Conservation (phyloP, 169 alveolate species). For the Eimeria brunetti region DNA sequence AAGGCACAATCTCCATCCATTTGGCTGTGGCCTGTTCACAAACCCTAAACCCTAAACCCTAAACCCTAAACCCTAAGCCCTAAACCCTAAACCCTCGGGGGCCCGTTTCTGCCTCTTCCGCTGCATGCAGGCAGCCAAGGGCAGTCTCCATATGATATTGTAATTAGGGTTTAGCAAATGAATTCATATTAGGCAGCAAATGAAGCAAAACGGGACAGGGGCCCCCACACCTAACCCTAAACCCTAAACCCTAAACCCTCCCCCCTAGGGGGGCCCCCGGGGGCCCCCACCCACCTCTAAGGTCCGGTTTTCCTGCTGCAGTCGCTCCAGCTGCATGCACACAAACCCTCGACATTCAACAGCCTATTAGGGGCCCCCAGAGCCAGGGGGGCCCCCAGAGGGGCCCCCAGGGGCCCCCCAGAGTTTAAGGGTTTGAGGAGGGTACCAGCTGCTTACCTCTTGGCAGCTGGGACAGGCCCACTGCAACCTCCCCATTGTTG, state of each 20-base stretch:
- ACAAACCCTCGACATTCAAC: background rate
- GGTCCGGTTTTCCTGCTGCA: background rate
- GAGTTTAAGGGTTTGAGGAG: background rate
- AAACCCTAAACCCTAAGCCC: constrained; percentile 24
- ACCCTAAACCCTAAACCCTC: background rate
- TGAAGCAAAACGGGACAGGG: background rate
- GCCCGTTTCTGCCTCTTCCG: too few species aligned
- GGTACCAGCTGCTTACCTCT: background rate
- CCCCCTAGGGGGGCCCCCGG: background rate
- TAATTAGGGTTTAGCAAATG: too few species aligned
- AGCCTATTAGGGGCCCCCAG: background rate
- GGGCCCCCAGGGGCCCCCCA: background rate
- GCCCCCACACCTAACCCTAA: background rate
- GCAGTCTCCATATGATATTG: background rate
- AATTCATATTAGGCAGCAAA: background rate
- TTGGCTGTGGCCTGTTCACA: background rate
- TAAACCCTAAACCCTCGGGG: background rate
- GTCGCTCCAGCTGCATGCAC: constrained; percentile 28
- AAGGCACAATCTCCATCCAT: constrained; percentile 35
- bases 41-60: constrained; percentile 28
- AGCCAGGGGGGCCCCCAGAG: background rate
- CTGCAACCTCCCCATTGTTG: background rate
- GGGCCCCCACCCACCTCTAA: constrained; percentile 24
- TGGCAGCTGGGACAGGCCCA: background rate
- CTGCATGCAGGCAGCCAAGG: background rate